Base-by-base conservation (phyloP, 306 rosid genomes). In the Hippophae tibetana region DNA sequence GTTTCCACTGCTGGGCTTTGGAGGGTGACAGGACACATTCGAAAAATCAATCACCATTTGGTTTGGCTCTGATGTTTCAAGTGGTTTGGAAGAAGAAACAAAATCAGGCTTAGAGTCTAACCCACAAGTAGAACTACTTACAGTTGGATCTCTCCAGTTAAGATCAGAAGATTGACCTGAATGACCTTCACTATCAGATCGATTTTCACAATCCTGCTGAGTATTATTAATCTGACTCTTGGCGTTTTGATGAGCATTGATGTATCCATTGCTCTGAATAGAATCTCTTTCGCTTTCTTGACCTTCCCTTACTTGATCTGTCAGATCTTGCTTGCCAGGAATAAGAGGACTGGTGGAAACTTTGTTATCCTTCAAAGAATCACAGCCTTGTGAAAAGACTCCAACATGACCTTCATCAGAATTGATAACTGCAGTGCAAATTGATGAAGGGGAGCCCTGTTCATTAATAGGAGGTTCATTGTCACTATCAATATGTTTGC, bases 131-230 rank as follows among this genome's bases (percentile, higher is more conserved):
- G 83, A 73, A 70, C 66, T 65, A 59, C 55, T 55, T 48, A 57
- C 71, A 13, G 56, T 61, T 48, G 79, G 79, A 68, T 69, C 65
- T 14, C 57, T 78, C 87, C 84, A 84, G 83, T 75, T 89, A 64
- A 80, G 87, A 12, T 78, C 82, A 51, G 90, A 78, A 71, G 95
- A 86, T 67, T 84, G 97, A 49, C 87, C 69, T 0, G 90, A 80
- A 72, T 83, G 83, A 23, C 76, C 89, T 60, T 89, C 90, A 58
- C 82, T 74, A 56, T 83, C 89, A 9, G 84, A 80, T 56, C 61
- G 92, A 13, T 49, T 84, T 72, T 76, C 84, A 60, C 23, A 70
- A 61, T 70, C 71, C 53, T 31, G 38, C 4, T 74, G 76, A 50
- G 73, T 79, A 56, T 75, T 74, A 23, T 61, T 75, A 69, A 71